phyloP scores from a whole-genome alignment of 192 early-diverging fungal genomes.

The Lobosporangium transversale region DNA sequence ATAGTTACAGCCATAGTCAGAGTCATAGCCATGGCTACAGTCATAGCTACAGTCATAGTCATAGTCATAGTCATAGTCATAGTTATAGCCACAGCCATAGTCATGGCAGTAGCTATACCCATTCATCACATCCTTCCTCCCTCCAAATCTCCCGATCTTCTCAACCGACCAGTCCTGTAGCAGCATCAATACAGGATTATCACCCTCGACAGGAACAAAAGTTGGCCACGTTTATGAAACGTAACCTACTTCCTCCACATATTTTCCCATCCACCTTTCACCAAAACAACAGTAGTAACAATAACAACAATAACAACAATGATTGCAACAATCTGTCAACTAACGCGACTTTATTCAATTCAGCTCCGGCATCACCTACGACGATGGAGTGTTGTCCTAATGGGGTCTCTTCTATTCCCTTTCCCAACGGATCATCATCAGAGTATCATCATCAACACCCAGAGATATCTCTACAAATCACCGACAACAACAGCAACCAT shows the following conservation, averaged over 20 bases:
- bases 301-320: background rate
- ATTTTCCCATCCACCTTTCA: slow-evolving; percentile 12
- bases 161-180: slow-evolving; percentile 45
- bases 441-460: background rate
- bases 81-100: too few species aligned
- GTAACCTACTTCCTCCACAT: slow-evolving; percentile 50
- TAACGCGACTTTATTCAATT: too few species aligned
- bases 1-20: too few species aligned
- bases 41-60: background rate
- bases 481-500: background rate
- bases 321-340: too few species aligned
- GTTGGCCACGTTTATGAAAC: slow-evolving; percentile 49
- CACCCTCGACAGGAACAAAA: slow-evolving; percentile 47
- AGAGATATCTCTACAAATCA: slow-evolving; percentile 2
- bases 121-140: too few species aligned
- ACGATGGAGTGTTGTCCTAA: slow-evolving; percentile 17
- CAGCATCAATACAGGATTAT: slow-evolving; percentile 49
- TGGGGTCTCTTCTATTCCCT: background rate
- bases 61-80: background rate
- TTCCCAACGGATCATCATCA: background rate
- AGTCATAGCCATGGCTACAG: background rate
- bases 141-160: too few species aligned
- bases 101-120: too few species aligned
- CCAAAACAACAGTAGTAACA: background rate
- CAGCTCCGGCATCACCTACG: slow-evolving; percentile 22